These are phyloP conservation scores for Phytophthora fragariae DNA, from an alignment of 352 stramenopile species.

Conservation along the genomic window DNA sequence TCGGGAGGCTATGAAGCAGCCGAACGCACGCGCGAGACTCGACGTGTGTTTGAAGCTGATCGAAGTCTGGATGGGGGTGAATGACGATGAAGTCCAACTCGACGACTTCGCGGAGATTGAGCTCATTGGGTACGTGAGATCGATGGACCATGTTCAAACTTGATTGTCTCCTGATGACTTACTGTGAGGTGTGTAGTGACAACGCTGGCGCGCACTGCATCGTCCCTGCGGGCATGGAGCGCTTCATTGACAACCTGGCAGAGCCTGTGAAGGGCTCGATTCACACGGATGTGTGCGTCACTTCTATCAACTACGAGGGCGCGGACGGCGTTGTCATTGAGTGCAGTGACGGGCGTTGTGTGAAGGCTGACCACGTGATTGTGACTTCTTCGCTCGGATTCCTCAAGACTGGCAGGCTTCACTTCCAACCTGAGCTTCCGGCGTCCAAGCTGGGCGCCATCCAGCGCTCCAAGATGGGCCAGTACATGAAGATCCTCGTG, in stretches of 20 bases:
- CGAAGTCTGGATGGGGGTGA: conserved; percentile 67
- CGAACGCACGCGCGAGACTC: conserved; percentile 40
- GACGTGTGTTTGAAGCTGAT: conserved; percentile 57
- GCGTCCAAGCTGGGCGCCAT: conserved; percentile 52
- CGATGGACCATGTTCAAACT: background rate
- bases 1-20: conserved; percentile 14
- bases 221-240: conserved; percentile 58
- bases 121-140: conserved; percentile 51
- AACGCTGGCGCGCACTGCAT: conserved; percentile 61
- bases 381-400: conserved; percentile 67
- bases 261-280: conserved; percentile 42
- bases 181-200: conserved; percentile 35
- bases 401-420: conserved; percentile 52
- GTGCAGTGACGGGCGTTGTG: conserved; percentile 24
- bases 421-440: conserved; percentile 61
- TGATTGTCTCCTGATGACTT: background rate
- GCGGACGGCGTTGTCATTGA: conserved; percentile 43
- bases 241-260: conserved; percentile 50
- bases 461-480: conserved; percentile 60
- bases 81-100: conserved; percentile 57
- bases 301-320: conserved; percentile 40
- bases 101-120: conserved; percentile 66
- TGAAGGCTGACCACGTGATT: conserved; percentile 55
- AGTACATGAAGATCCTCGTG: conserved; percentile 84
- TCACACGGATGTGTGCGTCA: conserved; percentile 39